phyloP scores from a whole-genome alignment of 2,329 filamentous ascomycete species.

The Aciculosporium take region DNA sequence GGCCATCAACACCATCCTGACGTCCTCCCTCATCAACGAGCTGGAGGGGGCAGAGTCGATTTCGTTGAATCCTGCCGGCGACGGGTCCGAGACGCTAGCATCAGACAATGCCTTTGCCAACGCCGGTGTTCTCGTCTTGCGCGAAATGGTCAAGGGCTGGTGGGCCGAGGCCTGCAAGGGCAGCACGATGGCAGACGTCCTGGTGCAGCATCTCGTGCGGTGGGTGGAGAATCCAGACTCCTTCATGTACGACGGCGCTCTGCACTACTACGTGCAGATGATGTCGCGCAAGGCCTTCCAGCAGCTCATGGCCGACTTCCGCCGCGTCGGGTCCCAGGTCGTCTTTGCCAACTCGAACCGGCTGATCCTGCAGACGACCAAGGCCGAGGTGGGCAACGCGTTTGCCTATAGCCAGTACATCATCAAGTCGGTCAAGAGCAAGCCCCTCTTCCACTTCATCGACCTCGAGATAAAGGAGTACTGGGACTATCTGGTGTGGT shows the following conservation, averaged over 20 bases:
- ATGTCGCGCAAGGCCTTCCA: conserved; percentile 96
- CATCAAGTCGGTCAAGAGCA: conserved; percentile 89
- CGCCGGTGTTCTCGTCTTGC: conserved; percentile 74
- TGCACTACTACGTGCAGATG: conserved; percentile 97
- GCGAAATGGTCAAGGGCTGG: conserved; percentile 98
- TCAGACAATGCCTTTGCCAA: conserved; percentile 89
- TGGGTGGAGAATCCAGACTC: conserved; percentile 93
- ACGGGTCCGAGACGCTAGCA: conserved; percentile 43
- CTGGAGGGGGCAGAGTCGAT: conserved; percentile 80
- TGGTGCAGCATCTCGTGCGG: conserved; percentile 91
- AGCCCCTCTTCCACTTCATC: conserved; percentile 92
- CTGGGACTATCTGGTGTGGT: conserved; percentile 98
- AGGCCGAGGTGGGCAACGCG: conserved; percentile 90
- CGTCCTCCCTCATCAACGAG: conserved; percentile 91
- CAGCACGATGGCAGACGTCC: conserved; percentile 88
- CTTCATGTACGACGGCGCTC: conserved; percentile 83
- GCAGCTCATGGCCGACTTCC: conserved; percentile 93
- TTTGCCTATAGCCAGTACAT: conserved; percentile 97
- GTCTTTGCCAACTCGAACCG: conserved; percentile 89
- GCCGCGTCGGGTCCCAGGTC: conserved; percentile 84
- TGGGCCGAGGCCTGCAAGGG: conserved; percentile 88
- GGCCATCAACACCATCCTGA: conserved; percentile 93
- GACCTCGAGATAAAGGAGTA: conserved; percentile 97
- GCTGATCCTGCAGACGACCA: conserved; percentile 85
- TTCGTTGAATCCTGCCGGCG: conserved; percentile 52